A percentile compares a stretch with the other conserved stretches of the same genome.
Evolutionary conservation across 2,329 filamentous ascomycete genomes (phyloP).

Genomic region (Penicillium sp.): DNA sequence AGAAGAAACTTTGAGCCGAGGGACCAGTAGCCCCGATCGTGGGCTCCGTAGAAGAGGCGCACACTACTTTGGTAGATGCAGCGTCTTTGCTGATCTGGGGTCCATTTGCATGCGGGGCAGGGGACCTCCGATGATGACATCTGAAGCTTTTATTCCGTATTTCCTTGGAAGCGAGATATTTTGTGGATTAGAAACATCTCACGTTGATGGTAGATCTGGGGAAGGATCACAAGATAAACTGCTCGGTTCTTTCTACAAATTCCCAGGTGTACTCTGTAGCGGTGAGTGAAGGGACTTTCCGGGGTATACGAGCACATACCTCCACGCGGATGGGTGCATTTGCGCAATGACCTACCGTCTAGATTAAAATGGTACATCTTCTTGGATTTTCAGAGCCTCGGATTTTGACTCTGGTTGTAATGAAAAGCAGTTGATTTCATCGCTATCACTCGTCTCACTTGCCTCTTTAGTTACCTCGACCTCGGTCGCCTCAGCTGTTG

Average conservation of each 20-base stretch:
- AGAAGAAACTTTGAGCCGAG: conserved; percentile 3
- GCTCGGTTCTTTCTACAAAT: neutral
- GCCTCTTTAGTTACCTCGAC: neutral
- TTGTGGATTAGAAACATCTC: neutral
- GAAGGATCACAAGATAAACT: conserved; percentile 2
- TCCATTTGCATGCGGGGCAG: conserved; percentile 3
- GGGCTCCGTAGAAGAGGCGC: conserved; percentile 4
- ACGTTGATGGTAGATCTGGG: neutral
- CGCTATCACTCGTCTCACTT: neutral
- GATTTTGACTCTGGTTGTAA: neutral
- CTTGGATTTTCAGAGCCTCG: neutral
- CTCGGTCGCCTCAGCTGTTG: neutral
- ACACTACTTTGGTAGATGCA: conserved; percentile 1
- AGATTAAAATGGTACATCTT: neutral
- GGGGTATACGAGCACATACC: neutral
- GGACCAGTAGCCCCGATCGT: neutral
- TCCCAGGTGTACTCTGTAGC: neutral
- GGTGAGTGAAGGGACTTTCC: neutral
- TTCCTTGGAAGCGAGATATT: neutral
- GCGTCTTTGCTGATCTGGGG: neutral
- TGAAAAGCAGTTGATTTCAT: neutral
- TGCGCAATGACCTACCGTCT: neutral
- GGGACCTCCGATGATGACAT: neutral
- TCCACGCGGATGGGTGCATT: neutral
- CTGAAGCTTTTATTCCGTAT: neutral